phyloP scores from a whole-genome alignment of 805 yeast genomes.

The Cyberlindnera xishuangbannaensis region DNA sequence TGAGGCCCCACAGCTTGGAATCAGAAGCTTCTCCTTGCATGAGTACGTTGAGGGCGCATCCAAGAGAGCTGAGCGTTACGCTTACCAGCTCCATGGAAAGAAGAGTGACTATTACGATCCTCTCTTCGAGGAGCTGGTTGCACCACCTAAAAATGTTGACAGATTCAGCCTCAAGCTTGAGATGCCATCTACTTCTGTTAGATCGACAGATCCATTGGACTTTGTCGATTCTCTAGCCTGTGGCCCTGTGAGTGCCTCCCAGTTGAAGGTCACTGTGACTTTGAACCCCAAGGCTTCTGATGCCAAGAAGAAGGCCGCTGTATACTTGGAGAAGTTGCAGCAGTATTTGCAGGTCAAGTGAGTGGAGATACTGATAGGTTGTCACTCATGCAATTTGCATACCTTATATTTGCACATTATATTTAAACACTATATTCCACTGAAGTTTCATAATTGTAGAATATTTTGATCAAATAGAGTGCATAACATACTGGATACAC shows the following conservation, averaged over 20 bases:
- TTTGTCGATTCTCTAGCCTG: conserved; percentile 24
- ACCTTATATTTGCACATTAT: no score
- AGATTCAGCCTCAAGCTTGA: conserved; percentile 37
- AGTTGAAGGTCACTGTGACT: conserved; percentile 31
- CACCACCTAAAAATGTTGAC: conserved; percentile 36
- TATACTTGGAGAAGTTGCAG: conserved; percentile 18
- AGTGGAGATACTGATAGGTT: no score
- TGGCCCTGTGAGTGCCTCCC: conserved; percentile 18
- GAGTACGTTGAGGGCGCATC: conserved; percentile 39
- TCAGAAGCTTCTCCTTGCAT: conserved; percentile 15
- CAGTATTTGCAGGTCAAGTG: conserved; percentile 8
- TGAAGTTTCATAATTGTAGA: no score
- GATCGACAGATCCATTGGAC: conserved; percentile 19
- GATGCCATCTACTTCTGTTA: conserved; percentile 18
- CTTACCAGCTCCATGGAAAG: conserved; percentile 33
- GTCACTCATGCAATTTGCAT: no score
- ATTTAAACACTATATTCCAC: no score
- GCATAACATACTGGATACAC: no score
- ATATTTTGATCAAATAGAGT: no score
- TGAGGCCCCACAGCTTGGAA: conserved; percentile 25
- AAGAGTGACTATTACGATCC: conserved; percentile 51
- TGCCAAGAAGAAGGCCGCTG: conserved; percentile 40
- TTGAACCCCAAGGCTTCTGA: conserved; percentile 34
- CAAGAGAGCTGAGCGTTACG: conserved; percentile 37
- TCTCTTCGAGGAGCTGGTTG: conserved; percentile 51